These are phyloP conservation scores for Malassezia obtusa DNA, from an alignment of 1,284 basidiomycete species.

Conservation along the genomic window DNA sequence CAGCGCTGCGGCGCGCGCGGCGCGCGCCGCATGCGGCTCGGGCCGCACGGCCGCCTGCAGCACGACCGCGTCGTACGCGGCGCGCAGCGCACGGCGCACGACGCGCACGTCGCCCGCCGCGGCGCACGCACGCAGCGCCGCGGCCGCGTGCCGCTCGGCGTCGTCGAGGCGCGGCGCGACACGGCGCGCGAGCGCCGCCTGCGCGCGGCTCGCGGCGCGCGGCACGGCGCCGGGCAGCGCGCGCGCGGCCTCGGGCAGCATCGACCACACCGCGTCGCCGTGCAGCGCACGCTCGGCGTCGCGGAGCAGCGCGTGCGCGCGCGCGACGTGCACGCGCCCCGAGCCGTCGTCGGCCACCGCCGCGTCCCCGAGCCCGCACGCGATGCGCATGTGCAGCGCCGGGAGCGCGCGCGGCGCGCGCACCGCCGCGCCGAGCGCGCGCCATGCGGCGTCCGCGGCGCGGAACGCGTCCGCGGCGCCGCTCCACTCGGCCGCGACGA, in stretches of 20 bases:
- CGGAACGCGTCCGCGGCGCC: neutral
- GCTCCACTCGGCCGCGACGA: neutral
- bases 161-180: neutral
- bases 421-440: neutral
- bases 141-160: neutral
- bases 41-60: neutral
- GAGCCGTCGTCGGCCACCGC: too few species aligned
- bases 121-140: neutral
- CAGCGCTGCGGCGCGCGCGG: neutral
- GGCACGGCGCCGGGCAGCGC: slow-evolving; percentile 20
- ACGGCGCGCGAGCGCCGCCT: neutral
- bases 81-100: slow-evolving; percentile 3
- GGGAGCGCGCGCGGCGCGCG: too few species aligned
- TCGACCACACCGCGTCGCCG: slow-evolving; percentile 30
- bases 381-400: neutral
- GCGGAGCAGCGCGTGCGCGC: slow-evolving; percentile 11
- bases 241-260: slow-evolving; percentile 36
- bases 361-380: neutral
- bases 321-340: slow-evolving; percentile 12
- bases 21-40: neutral
- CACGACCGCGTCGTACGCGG: neutral
- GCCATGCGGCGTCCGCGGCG: neutral
- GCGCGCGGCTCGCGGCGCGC: neutral
- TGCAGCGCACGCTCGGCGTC: slow-evolving; percentile 17
- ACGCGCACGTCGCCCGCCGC: slow-evolving; percentile 3